Conservation (phyloP, 73 alveolate genomes). For the Paramecium sexaurelia region DNA sequence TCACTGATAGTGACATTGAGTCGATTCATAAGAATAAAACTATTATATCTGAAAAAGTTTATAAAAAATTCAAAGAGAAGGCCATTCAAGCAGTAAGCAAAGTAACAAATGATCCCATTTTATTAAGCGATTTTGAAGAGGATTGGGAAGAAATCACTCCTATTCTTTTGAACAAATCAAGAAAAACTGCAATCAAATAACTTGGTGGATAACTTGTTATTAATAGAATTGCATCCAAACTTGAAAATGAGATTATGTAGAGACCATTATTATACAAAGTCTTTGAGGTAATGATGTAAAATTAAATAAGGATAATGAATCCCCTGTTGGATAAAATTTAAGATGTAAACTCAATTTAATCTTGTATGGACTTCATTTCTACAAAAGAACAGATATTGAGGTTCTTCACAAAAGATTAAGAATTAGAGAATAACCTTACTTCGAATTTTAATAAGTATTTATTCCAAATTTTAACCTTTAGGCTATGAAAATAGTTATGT, state of each 20-base stretch:
- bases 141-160: constrained; percentile 49
- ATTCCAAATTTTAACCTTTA: background rate
- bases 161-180: background rate
- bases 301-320: background rate
- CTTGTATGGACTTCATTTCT: constrained; percentile 11
- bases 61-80: background rate
- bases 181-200: background rate
- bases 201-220: constrained; percentile 21
- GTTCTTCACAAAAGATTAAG: constrained; percentile 15
- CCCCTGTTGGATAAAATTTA: constrained; percentile 5
- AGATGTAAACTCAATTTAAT: constrained; percentile 31
- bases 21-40: constrained; percentile 17
- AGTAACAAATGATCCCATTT: background rate
- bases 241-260: constrained; percentile 10
- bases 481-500: constrained; percentile 3
- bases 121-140: constrained; percentile 30
- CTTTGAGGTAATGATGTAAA: background rate
- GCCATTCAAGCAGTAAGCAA: background rate
- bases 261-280: constrained; percentile 2
- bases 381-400: constrained; percentile 37
- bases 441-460: constrained; percentile 4
- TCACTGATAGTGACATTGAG: constrained; percentile 5
- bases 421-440: constrained; percentile 28
- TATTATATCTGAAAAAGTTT: background rate
- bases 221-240: background rate